Evolutionary conservation across 495 filamentous ascomycete species (phyloP).

Genomic region (Cercophora scortea): DNA sequence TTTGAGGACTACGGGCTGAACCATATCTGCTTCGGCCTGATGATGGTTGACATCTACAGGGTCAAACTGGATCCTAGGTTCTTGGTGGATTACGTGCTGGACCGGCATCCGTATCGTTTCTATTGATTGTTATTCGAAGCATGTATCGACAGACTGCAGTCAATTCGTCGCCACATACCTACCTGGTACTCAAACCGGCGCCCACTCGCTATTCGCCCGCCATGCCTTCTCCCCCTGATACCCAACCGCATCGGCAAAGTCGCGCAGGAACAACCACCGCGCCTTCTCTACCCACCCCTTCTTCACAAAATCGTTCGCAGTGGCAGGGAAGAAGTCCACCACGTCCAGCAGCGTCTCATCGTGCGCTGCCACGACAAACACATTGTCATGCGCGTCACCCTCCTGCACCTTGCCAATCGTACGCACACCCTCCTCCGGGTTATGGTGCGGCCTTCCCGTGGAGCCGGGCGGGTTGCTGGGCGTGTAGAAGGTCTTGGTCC

Average conservation of each 20-base stretch:
- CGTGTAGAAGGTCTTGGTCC: constrained; percentile 28
- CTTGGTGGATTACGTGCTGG: neutral
- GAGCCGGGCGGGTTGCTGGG: constrained; percentile 3
- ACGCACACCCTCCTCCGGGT: constrained; percentile 19
- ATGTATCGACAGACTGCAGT: too few relatives aligned
- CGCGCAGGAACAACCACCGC: constrained; percentile 48
- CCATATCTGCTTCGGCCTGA: neutral
- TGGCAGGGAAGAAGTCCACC: constrained; percentile 44
- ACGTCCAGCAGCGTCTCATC: constrained; percentile 38
- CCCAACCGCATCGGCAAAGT: constrained; percentile 38
- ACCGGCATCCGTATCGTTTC: neutral
- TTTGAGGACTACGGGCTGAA: neutral
- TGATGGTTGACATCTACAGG: neutral
- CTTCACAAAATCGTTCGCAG: constrained; percentile 40
- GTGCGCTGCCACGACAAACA: constrained; percentile 48
- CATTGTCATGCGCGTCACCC: constrained; percentile 42
- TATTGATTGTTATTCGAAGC: too few relatives aligned
- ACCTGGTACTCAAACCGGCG: too few relatives aligned
- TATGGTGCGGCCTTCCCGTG: constrained; percentile 9
- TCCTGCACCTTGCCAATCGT: constrained; percentile 39
- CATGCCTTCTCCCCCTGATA: constrained; percentile 2
- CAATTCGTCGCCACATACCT: too few relatives aligned
- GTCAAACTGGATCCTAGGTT: neutral
- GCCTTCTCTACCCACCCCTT: constrained; percentile 43
- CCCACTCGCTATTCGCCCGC: neutral